A percentile compares a stretch with the other conserved stretches of the same genome.
phyloP scores from a whole-genome alignment of 441 rosid species.

The Erodium chrysanthum region DNA sequence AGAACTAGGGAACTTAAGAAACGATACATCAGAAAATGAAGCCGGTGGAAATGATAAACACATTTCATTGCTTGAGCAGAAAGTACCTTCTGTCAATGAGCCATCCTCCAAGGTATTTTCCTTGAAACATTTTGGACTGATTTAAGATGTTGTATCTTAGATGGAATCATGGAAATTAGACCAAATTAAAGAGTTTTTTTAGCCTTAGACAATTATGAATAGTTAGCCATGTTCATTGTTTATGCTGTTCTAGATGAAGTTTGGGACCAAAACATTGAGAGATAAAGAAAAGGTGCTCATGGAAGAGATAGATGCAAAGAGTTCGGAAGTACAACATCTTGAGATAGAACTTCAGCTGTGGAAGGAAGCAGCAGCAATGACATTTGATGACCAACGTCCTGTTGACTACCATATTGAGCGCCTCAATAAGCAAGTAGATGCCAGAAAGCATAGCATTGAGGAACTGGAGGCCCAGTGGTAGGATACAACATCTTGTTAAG shows the following conservation, averaged over 20 bases:
- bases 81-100: neutral
- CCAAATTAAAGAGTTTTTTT: neutral
- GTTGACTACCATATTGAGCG: slow-evolving; percentile 39
- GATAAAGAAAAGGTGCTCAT: slow-evolving; percentile 11
- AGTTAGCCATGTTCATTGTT: neutral
- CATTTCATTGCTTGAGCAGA: neutral
- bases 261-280: neutral
- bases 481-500: slow-evolving; percentile 2
- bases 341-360: slow-evolving; percentile 45
- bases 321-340: slow-evolving; percentile 34
- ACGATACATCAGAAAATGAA: slow-evolving; percentile 14
- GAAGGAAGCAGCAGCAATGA: slow-evolving; percentile 46
- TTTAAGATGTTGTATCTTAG: neutral
- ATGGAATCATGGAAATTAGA: neutral
- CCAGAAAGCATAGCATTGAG: slow-evolving; percentile 28
- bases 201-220: neutral
- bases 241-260: slow-evolving; percentile 16
- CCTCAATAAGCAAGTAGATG: slow-evolving; percentile 38
- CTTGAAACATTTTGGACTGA: neutral
- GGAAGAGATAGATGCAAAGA: slow-evolving; percentile 22
- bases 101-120: neutral
- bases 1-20: slow-evolving; percentile 19
- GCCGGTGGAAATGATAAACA: neutral
- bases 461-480: slow-evolving; percentile 55
- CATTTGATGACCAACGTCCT: slow-evolving; percentile 37